phyloP scores from a whole-genome alignment of 2,329 filamentous ascomycete species.

The Fragosphaeria purpurea region DNA sequence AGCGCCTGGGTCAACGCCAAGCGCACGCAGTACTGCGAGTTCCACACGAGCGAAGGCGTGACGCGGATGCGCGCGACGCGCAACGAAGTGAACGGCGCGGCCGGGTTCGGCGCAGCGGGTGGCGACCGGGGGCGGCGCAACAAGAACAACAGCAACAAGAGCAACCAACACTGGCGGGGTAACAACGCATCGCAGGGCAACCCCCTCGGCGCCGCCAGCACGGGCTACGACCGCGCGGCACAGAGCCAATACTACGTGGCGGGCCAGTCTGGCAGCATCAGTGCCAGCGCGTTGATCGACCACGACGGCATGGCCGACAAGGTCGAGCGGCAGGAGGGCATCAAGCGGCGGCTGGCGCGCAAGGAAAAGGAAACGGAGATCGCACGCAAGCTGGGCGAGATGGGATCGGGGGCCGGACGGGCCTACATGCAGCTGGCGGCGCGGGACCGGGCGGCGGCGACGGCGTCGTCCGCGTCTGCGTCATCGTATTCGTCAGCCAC shows the following conservation, averaged over 20 bases:
- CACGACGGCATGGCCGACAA: constrained; percentile 41
- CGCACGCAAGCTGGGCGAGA: constrained; percentile 53
- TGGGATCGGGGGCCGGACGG: constrained; percentile 55
- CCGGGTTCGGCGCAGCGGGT: constrained; percentile 30
- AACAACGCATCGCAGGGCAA: constrained; percentile 20
- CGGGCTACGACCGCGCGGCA: constrained; percentile 45
- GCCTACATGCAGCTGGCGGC: constrained; percentile 53
- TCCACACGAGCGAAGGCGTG: constrained; percentile 75
- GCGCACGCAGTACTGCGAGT: constrained; percentile 86
- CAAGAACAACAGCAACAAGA: constrained; percentile 31
- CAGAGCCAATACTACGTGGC: constrained; percentile 47
- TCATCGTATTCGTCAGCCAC: neutral
- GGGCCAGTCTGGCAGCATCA: constrained; percentile 17
- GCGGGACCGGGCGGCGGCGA: neutral
- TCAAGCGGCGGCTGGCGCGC: constrained; percentile 53
- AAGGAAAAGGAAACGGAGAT: constrained; percentile 66
- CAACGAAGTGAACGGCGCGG: constrained; percentile 70
- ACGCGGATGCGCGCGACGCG: constrained; percentile 55
- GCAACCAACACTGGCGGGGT: constrained; percentile 13
- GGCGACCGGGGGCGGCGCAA: constrained; percentile 45
- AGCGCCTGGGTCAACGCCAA: constrained; percentile 77
- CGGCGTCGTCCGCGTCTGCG: neutral
- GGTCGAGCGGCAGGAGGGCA: constrained; percentile 53
- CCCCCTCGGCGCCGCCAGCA: constrained; percentile 27
- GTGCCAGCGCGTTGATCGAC: constrained; percentile 50